A percentile compares a stretch with the other conserved stretches of the same genome.
phyloP scores from a whole-genome alignment of 108 stramenopile species.

The Cyclostephanos tholiformis region DNA sequence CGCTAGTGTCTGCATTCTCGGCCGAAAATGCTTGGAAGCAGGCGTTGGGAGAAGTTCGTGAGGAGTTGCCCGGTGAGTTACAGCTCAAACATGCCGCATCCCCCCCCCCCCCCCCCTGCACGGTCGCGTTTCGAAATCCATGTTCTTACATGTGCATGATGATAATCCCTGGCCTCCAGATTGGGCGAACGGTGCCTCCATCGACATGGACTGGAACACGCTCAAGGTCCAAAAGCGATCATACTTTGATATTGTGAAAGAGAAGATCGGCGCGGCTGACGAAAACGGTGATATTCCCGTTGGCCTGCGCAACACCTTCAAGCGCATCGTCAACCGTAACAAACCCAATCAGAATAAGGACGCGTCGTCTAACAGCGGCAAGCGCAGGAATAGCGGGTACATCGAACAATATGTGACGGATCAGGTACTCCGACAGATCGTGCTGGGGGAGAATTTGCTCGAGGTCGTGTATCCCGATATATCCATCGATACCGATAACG shows the following conservation, averaged over 20 bases:
- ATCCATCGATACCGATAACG: conserved; percentile 81
- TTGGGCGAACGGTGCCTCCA: conserved; percentile 85
- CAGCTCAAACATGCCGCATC: background rate
- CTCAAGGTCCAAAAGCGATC: conserved; percentile 65
- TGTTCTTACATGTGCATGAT: background rate
- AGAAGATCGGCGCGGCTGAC: conserved; percentile 52
- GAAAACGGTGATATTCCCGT: conserved; percentile 55
- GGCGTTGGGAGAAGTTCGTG: conserved; percentile 55
- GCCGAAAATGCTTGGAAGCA: conserved; percentile 80
- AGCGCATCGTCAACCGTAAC: conserved; percentile 36
- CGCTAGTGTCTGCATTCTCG: conserved; percentile 83
- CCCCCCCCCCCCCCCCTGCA: background rate
- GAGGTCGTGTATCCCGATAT: conserved; percentile 83
- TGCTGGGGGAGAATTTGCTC: conserved; percentile 79
- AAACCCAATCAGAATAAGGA: conserved; percentile 19
- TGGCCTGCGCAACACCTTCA: conserved; percentile 47
- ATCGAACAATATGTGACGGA: conserved; percentile 65
- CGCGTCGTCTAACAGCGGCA: background rate
- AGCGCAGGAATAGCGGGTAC: conserved; percentile 12
- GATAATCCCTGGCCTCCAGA: conserved; percentile 25
- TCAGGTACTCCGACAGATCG: conserved; percentile 71
- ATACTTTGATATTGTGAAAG: conserved; percentile 61
- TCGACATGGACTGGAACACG: conserved; percentile 89
- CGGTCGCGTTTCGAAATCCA: background rate
- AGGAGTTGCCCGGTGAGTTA: conserved; percentile 68